Base-by-base conservation (phyloP, 2,329 filamentous ascomycete species). In the Aspergillus piperis region DNA sequence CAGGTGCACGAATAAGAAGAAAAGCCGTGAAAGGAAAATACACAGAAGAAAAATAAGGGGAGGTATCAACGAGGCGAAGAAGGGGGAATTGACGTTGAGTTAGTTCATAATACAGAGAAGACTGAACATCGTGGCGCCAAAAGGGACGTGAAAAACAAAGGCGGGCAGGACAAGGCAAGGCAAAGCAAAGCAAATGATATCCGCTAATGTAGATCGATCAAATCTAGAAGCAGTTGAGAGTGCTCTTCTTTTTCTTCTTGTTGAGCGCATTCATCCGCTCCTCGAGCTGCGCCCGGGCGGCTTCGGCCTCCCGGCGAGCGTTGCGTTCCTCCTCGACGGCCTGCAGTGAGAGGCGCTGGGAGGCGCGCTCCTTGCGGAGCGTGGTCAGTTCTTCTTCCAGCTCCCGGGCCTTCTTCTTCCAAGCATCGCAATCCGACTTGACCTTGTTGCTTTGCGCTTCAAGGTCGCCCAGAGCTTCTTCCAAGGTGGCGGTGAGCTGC, bases 261-360 rank as follows among this genome's bases (percentile, higher is more conserved):
- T 89, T 93, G 75, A 95, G 89, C 60, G 90, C 89, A 71, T 94
- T 92, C 88, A 99, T 99, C 59, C 94, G 87, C 81, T 96, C 92
- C 79, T 99, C 94, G 25, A 99, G 85, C 71, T 96, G 91, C 41
- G 90, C 90, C 57, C 90, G 85, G 47, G 95, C 95, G 66, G 90
- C 87, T 81, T 99, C 95, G 38, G 96, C 93, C 64, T 94, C 91
- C 65, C 92, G 85, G 62, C 95, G 85, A 80, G 96, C 96, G 81
- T 91, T 94, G 69, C 94, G 87, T 83, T 99, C 95, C 78, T 99
- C 94, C 75, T 99, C 96, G 21, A 98, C 91, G 62, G 92, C 91
- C 75, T 96, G 92, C 68, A 98, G 84, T 64, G 84, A 88, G 64
- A 88, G 83, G 32, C 87, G 81, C 36, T 84, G 84, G 39, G 81